These are phyloP conservation scores for Aciculoconidium aculeatum DNA, from an alignment of 805 yeast species.

Conservation along the genomic window DNA sequence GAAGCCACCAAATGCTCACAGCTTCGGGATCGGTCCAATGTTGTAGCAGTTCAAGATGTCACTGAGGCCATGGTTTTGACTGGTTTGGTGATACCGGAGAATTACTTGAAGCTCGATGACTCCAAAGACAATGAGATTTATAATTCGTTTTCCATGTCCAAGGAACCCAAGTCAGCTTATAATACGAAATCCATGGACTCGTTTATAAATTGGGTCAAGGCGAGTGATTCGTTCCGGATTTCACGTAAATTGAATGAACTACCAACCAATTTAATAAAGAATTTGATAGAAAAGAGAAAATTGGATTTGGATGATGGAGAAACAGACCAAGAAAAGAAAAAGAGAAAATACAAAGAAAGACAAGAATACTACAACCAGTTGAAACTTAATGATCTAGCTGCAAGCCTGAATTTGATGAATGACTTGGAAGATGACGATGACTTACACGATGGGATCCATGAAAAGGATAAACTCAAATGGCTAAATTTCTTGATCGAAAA, in stretches of 20 bases:
- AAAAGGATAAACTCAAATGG: conserved; percentile 28
- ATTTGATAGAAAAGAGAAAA: conserved; percentile 33
- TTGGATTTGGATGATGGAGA: conserved; percentile 30
- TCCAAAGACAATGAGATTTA: conserved; percentile 10
- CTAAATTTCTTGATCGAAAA: conserved; percentile 32
- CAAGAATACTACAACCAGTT: conserved; percentile 37
- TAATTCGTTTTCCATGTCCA: conserved; percentile 9
- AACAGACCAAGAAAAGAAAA: conserved; percentile 29
- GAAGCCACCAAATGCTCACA: conserved; percentile 48
- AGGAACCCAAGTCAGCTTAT: conserved; percentile 15
- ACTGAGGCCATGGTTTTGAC: conserved; percentile 62
- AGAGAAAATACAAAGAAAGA: conserved; percentile 28
- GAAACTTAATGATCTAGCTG: conserved; percentile 19
- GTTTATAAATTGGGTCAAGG: conserved; percentile 31
- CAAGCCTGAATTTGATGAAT: conserved; percentile 3
- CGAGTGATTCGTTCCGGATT: conserved; percentile 20
- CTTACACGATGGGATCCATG: conserved; percentile 16
- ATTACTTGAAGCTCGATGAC: conserved; percentile 43
- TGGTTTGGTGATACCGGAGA: conserved; percentile 57
- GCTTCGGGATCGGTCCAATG: conserved; percentile 31
- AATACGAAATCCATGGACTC: conserved; percentile 34
- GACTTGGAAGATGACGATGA: conserved; percentile 17
- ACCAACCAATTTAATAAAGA: conserved; percentile 24
- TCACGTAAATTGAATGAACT: conserved; percentile 23
- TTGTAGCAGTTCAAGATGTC: conserved; percentile 58